A percentile compares a stretch with the other conserved stretches of the same genome.
phyloP scores from a whole-genome alignment of 768 basidiomycete genomes.

The Serendipita indica region DNA sequence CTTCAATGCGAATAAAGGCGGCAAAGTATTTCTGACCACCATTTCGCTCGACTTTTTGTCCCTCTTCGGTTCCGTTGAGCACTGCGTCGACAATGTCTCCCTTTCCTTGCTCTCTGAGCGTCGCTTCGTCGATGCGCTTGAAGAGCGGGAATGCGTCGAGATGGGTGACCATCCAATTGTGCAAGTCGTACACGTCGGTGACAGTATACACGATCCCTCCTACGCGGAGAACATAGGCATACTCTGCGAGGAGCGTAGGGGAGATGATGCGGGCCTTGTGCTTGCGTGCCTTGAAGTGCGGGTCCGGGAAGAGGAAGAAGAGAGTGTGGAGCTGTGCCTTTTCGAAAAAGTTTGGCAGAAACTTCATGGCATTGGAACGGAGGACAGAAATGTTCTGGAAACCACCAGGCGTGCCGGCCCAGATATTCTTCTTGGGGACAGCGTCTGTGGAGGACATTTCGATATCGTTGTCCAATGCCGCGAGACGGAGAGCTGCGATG shows the following conservation, averaged over 20 bases:
- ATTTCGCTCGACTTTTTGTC: slow-evolving; percentile 90
- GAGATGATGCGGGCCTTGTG: slow-evolving; percentile 99
- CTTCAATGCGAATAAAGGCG: slow-evolving; percentile 59
- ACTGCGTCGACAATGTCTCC: slow-evolving; percentile 71
- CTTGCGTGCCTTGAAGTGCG: slow-evolving; percentile 94
- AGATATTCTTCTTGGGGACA: slow-evolving; percentile 12
- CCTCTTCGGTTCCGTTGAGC: slow-evolving; percentile 82
- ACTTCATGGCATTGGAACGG: slow-evolving; percentile 97
- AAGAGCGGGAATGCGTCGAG: slow-evolving; percentile 81
- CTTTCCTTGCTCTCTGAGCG: slow-evolving; percentile 59
- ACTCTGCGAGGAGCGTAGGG: slow-evolving; percentile 92
- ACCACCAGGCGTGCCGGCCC: slow-evolving; percentile 23
- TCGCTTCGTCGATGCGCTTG: slow-evolving; percentile 57
- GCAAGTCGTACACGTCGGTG: slow-evolving; percentile 88
- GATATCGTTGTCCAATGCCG: slow-evolving; percentile 16
- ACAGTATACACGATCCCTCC: slow-evolving; percentile 98
- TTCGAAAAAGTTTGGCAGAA: slow-evolving; percentile 87
- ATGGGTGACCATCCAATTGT: slow-evolving; percentile 90
- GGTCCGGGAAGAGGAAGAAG: slow-evolving; percentile 98
- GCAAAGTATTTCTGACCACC: slow-evolving; percentile 83
- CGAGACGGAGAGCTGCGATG: slow-evolving; percentile 79
- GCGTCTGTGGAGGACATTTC: slow-evolving; percentile 8
- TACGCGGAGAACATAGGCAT: slow-evolving; percentile 80
- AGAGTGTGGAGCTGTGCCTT: slow-evolving; percentile 83
- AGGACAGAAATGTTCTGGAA: slow-evolving; percentile 88